phyloP scores from a whole-genome alignment of 371 early-diverging fungal genomes.

The Choanephora cucurbitarum region DNA sequence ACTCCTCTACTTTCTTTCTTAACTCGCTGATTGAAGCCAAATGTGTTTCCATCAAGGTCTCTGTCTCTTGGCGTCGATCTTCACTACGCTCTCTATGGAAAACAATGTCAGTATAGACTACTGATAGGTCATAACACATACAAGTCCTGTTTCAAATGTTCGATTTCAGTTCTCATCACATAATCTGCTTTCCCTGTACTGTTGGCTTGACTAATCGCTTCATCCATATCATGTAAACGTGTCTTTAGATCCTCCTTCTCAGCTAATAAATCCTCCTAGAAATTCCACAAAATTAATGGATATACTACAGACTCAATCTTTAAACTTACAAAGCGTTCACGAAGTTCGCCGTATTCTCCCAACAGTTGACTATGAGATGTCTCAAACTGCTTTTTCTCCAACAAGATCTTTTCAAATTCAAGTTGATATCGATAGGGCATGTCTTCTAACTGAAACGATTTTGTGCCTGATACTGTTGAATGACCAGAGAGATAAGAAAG shows the following conservation, averaged over 20 bases:
- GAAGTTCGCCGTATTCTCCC: constrained; percentile 54
- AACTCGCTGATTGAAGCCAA: constrained; percentile 63
- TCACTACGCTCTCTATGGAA: constrained; percentile 71
- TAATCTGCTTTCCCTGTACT: constrained; percentile 84
- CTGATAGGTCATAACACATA: too few relatives aligned
- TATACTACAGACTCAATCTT: neutral
- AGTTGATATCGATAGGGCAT: constrained; percentile 45
- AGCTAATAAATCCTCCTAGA: constrained; percentile 64
- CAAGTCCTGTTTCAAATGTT: constrained; percentile 83
- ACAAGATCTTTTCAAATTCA: constrained; percentile 44
- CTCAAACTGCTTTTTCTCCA: constrained; percentile 62
- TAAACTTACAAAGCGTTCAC: constrained; percentile 57
- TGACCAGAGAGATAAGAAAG: constrained; percentile 37
- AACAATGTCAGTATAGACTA: neutral
- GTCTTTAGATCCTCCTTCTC: constrained; percentile 68
- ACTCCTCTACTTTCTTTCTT: constrained; percentile 63
- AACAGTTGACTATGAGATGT: constrained; percentile 51
- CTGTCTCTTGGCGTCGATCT: constrained; percentile 71
- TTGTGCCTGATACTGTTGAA: constrained; percentile 27
- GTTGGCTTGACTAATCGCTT: constrained; percentile 62
- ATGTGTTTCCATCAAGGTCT: constrained; percentile 63
- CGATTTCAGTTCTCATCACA: constrained; percentile 87
- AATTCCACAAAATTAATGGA: neutral
- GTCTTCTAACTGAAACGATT: constrained; percentile 34
- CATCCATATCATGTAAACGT: constrained; percentile 74